Evolutionary conservation across 768 basidiomycete species (phyloP).

Genomic region (Termitomyces sp.): DNA sequence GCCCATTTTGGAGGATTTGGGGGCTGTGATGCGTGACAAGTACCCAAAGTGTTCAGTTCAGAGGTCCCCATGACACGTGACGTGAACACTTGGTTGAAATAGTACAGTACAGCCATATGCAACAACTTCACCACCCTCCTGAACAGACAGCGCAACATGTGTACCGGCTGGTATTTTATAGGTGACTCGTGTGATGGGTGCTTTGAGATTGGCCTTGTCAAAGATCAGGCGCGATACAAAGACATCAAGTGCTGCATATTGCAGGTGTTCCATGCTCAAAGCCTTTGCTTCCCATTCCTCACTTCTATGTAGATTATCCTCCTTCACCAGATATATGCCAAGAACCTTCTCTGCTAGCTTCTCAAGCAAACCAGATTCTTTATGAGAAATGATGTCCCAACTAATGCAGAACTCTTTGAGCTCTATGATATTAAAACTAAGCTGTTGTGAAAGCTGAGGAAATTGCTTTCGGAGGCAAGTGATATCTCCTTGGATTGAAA

Average conservation of each 20-base stretch:
- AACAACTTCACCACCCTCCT: slow-evolving; percentile 13
- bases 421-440: slow-evolving; percentile 3
- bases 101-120: slow-evolving; percentile 10
- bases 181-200: not conserved
- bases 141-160: slow-evolving; percentile 13
- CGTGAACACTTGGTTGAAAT: not conserved
- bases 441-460: not conserved
- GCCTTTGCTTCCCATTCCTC: slow-evolving; percentile 13
- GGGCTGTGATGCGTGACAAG: no score
- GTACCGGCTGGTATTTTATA: slow-evolving; percentile 7
- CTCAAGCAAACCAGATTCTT: not conserved
- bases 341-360: not conserved
- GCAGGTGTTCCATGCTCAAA: not conserved
- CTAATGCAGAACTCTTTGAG: slow-evolving; percentile 7
- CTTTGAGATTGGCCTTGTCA: not conserved
- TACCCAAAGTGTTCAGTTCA: no score
- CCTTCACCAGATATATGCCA: slow-evolving; percentile 4
- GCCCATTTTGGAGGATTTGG: no score
- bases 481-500: not conserved
- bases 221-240: not conserved
- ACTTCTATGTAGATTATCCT: slow-evolving; percentile 1
- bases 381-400: not conserved
- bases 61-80: no score
- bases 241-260: slow-evolving; percentile 1
- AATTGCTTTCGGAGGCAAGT: slow-evolving; percentile 7